Percentiles rank a stretch among this genome's conserved stretches.
phyloP scores from a whole-genome alignment of 2,329 filamentous ascomycete genomes.

The Ceratocystis destructans region DNA sequence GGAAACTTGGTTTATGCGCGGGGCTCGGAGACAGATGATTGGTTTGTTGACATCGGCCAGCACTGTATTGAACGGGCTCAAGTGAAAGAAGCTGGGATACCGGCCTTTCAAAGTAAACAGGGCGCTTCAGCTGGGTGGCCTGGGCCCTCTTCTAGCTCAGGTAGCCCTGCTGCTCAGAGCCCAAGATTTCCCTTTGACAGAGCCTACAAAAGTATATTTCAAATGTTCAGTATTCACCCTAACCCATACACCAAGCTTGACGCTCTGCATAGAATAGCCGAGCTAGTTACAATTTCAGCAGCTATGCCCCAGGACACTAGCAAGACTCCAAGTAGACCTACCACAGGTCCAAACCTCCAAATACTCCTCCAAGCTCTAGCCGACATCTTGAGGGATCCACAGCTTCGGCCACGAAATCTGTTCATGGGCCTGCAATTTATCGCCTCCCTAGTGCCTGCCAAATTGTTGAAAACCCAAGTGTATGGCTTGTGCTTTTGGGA shows the following conservation, averaged over 20 bases:
- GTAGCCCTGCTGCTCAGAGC: slow-evolving; percentile 21
- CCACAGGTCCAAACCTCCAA: slow-evolving; percentile 36
- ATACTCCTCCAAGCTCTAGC: slow-evolving; percentile 53
- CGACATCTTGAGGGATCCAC: slow-evolving; percentile 51
- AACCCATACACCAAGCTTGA: slow-evolving; percentile 79
- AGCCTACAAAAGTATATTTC: slow-evolving; percentile 66
- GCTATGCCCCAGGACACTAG: slow-evolving; percentile 52
- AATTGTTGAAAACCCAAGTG: slow-evolving; percentile 47
- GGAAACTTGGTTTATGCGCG: slow-evolving; percentile 73
- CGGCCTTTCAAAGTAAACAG: background rate
- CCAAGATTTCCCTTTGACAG: slow-evolving; percentile 64
- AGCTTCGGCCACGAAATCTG: slow-evolving; percentile 61
- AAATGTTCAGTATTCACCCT: slow-evolving; percentile 76
- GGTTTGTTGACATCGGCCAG: slow-evolving; percentile 60
- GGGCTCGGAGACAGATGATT: slow-evolving; percentile 84
- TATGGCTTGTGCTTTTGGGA: slow-evolving; percentile 77
- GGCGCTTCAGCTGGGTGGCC: background rate
- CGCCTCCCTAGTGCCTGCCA: slow-evolving; percentile 48
- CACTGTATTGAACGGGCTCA: slow-evolving; percentile 51
- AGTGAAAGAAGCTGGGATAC: slow-evolving; percentile 23
- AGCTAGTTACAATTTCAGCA: slow-evolving; percentile 64
- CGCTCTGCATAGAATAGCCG: slow-evolving; percentile 68
- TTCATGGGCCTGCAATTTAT: slow-evolving; percentile 72
- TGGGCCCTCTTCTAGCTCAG: background rate
- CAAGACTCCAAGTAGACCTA: slow-evolving; percentile 36